Base-by-base conservation (phyloP, 2,329 filamentous ascomycete genomes). In the Cordyceps cateniannulata region DNA sequence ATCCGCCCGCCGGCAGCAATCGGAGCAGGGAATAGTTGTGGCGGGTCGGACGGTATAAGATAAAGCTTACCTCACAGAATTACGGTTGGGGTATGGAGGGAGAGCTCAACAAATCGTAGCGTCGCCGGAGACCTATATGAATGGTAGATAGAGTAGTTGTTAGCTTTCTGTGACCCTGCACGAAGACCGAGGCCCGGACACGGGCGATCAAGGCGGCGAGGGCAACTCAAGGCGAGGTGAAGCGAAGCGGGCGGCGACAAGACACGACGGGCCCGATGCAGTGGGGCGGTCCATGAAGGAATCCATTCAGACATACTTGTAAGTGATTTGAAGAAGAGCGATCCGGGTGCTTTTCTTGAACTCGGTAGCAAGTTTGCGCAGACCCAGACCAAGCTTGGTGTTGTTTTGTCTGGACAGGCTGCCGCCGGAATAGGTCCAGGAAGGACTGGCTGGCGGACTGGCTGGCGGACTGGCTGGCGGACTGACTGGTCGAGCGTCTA, bases 61-160 rank as follows among this genome's bases (percentile, higher is more conserved):
- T 61, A 51, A 56, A 35, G 44, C 59, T 61, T 61, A 61, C 59
- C 59, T 51, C n/a, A 56, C 52, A 61, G 59, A 61, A 61, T 61
- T n/a, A 27, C 27, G 12, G 57, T 32, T 20, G 20, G 12, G 40
- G n/a, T n/a, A n/a, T n/a, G 18, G 25, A 35, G 6, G 10, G 38
- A 38, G 38, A 16, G 24, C 35, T 51, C 18, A 48, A 24, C 56
- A 20, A 51, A 44, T 42, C 8, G 54, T 20, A 49, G 25, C 29
- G 44, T 49, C n/a, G 44, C 44, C 14, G 5, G 16, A 27, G 25
- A 49, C 38, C 27, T 48, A 10, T 9, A 57, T 49, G 10, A 20
- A 27, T 5, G n/a, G 32, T 32, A 12, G n/a, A 38, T 8, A 18
- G 54, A 24, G 9, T 12, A 44, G 14, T 9, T 35, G 40, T 56